These are phyloP conservation scores for Lentinula raphanica DNA, from an alignment of 768 basidiomycete species.

Conservation along the genomic window DNA sequence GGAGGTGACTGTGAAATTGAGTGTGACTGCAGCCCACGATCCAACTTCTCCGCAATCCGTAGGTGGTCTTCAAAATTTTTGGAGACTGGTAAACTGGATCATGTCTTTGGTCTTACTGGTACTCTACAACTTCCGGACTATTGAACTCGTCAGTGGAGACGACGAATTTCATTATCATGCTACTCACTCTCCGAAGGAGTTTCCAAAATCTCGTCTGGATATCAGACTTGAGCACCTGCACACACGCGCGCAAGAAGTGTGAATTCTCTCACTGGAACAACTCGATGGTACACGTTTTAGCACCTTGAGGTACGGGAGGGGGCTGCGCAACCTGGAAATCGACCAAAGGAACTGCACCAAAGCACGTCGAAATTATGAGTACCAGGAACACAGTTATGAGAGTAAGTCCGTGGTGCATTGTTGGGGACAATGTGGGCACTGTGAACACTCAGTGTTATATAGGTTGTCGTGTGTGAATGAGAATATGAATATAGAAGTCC, in stretches of 20 bases:
- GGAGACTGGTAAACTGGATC: not conserved
- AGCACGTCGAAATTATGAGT: not conserved
- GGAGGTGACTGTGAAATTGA: slow-evolving; percentile 74
- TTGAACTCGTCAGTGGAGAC: not conserved
- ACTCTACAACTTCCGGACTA: slow-evolving; percentile 5
- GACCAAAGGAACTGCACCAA: slow-evolving; percentile 33
- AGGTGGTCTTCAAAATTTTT: slow-evolving; percentile 48
- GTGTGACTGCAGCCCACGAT: slow-evolving; percentile 68
- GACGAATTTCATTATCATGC: not conserved
- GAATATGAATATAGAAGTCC: not conserved
- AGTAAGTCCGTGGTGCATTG: not conserved
- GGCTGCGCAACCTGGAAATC: slow-evolving; percentile 74
- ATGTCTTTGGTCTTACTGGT: not conserved
- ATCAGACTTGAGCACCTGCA: slow-evolving; percentile 2
- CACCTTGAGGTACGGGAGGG: slow-evolving; percentile 55
- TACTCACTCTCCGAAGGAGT: slow-evolving; percentile 62
- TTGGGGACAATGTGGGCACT: not conserved
- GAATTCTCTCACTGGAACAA: slow-evolving; percentile 51
- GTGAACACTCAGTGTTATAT: not conserved
- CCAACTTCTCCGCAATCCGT: slow-evolving; percentile 65
- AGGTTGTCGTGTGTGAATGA: not conserved
- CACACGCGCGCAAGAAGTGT: not conserved
- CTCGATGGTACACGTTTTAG: slow-evolving; percentile 60
- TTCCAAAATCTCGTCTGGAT: slow-evolving; percentile 62
- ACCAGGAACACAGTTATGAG: not conserved